Base-by-base conservation (phyloP, 2,329 filamentous ascomycete genomes). In the Fusarium irregulare region DNA sequence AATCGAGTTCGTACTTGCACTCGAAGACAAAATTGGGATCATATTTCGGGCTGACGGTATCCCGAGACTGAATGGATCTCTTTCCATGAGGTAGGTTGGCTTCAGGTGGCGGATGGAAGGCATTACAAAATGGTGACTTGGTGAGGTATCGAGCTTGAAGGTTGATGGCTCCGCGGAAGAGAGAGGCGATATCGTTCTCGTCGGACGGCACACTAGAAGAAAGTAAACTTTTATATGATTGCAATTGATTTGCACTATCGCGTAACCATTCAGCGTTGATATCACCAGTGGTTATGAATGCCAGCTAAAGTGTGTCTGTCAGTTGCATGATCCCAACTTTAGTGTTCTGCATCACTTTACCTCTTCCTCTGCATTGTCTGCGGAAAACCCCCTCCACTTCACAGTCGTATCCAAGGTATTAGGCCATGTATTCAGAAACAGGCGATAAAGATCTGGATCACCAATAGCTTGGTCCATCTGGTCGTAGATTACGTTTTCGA, bases 1-100 rank as follows among this genome's bases (percentile, higher is more conserved):
- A 95, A 82, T 98, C 94, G 47, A 98, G 89, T 81, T 98, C 95
- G 79, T 96, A 98, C 80, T 98, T 98, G 86, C 95, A 98, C 79
- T 98, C 95, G 76, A 96, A 98, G 1, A 97, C 94, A 40, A 90
- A 85, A 3, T 84, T 84, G 2, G 86, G 85, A 73, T 92, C 92
- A 27, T 92, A 91, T 28, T 85, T 80, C 0, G 93, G 92, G 83
- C 66, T 88, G 80, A 83, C 80, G 75, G 80, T 73, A 78, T 93
- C 91, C n/a, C 86, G 74, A 34, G 74, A 55, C 40, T 66, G 28
- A 25, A 77, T 32, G 34, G 62, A 51, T 34, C 75, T 66, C 60
- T 74, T 73, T 34, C 56, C 34, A 53, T 59, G 71, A 48, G 62
- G 56, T 13, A 76, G 46, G 6, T 71, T 72, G 58, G 92, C 93